These are phyloP conservation scores for Syncephalastrum monosporum DNA, from an alignment of 371 early-diverging fungal species.

Conservation along the genomic window DNA sequence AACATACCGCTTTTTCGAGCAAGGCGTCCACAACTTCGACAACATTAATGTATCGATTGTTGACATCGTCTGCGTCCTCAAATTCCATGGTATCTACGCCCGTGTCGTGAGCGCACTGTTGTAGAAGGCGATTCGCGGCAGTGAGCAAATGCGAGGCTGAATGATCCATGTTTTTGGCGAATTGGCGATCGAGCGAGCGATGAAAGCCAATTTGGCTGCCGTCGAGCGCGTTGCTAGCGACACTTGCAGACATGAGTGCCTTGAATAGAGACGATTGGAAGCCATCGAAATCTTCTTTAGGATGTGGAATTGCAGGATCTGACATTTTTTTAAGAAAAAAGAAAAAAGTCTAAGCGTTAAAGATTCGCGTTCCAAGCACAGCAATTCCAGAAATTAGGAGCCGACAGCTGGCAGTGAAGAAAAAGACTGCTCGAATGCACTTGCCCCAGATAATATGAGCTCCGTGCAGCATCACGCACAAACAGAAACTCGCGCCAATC, in stretches of 20 bases:
- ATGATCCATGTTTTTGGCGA: constrained; percentile 56
- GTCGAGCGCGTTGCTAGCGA: constrained; percentile 63
- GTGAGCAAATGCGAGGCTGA: constrained; percentile 52
- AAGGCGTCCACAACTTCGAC: constrained; percentile 81
- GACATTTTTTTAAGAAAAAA: no score
- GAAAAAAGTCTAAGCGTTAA: no score
- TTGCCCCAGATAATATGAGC: no score
- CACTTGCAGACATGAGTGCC: constrained; percentile 62
- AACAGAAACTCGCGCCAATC: no score
- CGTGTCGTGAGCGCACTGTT: constrained; percentile 40
- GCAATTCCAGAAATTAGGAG: no score
- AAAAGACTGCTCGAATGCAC: no score
- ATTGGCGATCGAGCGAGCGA: constrained; percentile 63
- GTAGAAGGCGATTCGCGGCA: constrained; percentile 59
- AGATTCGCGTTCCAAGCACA: no score
- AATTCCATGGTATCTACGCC: constrained; percentile 24
- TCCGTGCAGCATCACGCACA: no score
- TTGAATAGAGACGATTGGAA: constrained; percentile 58
- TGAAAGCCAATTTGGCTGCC: constrained; percentile 69
- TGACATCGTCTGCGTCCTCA: constrained; percentile 70
- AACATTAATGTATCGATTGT: constrained; percentile 62
- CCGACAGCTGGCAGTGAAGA: no score
- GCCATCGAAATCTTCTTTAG: constrained; percentile 51
- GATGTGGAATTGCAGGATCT: constrained; percentile 27
- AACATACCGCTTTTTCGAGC: constrained; percentile 77